Evolutionary conservation across 441 rosid genomes (phyloP), one percentile per base, ranked within the genome.

Genomic region (Adansonia grandidieri): DNA sequence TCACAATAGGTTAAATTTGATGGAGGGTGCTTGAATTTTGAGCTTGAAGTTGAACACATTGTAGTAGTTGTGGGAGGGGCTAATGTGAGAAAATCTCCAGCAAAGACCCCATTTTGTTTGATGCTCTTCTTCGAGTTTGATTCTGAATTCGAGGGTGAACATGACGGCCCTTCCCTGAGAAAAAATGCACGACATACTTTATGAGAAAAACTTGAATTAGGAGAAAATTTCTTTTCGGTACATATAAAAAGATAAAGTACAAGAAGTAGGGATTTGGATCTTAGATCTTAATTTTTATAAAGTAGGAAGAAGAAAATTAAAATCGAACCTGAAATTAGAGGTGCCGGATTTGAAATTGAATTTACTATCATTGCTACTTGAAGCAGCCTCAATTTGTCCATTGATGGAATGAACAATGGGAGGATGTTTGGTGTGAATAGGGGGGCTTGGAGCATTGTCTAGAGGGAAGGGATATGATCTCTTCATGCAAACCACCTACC

Each of bases 401-500:
- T 82, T 77, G 80, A 69, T 77, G 40, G 84, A 80, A 71, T 79
- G 83, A 22, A 71, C 80, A 56, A 70, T 53, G 37, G 77, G 72
- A 64, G 83, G 83, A 68, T 75, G 61, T 60, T 83, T 89, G 84
- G 64, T 76, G 11, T 37, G 82, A 40, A 82, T 48, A 64, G 82
- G 44, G 28, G 78, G 80, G 72, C 74, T 77, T 42, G 85, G 83
- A 6, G 84, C 77, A 58, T 82, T 72, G 70, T 85, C 89, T 17
- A 73, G 69, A 63, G 83, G 65, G 84, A 87, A 89, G 13, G 91
- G 93, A 68, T 77, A 80, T 53, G 87, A 20, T 76, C 95, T 89
- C 85, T 89, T 91, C 87, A 74, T 37, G 71, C 93, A 85, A 78
- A 82, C 84, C 79, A 80, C 83, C 91, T 91, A 67, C 54, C 79